A percentile compares a stretch with the other conserved stretches of the same genome.
phyloP scores from a whole-genome alignment of 345 rosid genomes.

The Dovyalis caffra region DNA sequence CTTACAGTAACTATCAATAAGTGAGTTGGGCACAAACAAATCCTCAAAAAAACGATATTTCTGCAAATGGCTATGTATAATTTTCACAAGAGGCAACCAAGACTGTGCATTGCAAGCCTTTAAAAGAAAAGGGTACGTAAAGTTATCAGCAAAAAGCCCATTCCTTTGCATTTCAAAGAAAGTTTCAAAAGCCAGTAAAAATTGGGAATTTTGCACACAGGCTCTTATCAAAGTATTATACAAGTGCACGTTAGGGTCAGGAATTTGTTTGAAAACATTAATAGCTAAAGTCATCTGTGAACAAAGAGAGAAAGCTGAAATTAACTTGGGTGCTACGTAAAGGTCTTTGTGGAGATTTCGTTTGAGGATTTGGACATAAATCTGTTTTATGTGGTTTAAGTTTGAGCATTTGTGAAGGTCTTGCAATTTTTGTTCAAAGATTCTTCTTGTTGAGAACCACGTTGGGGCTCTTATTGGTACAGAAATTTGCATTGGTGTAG shows the following conservation, averaged over 20 bases:
- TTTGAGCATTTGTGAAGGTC: constrained; percentile 69
- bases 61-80: constrained; percentile 67
- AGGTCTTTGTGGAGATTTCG: constrained; percentile 55
- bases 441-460: constrained; percentile 65
- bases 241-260: constrained; percentile 52
- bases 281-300: constrained; percentile 52
- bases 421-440: constrained; percentile 63
- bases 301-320: constrained; percentile 66
- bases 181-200: constrained; percentile 51
- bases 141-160: constrained; percentile 67
- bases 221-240: constrained; percentile 74
- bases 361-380: constrained; percentile 69
- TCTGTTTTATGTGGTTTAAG: constrained; percentile 59
- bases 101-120: constrained; percentile 56
- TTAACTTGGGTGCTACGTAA: constrained; percentile 62
- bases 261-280: constrained; percentile 58
- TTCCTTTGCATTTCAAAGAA: constrained; percentile 59
- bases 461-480: constrained; percentile 59
- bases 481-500: constrained; percentile 30
- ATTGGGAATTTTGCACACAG: constrained; percentile 48
- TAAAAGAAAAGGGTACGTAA: constrained; percentile 76
- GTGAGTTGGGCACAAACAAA: constrained; percentile 77
- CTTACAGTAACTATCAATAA: constrained; percentile 72
- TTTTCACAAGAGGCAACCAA: constrained; percentile 57
- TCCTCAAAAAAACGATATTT: constrained; percentile 68